A percentile compares a stretch with the other conserved stretches of the same genome.
These are phyloP conservation scores for Candida ulmi DNA, from an alignment of 805 yeast species.

Conservation along the genomic window DNA sequence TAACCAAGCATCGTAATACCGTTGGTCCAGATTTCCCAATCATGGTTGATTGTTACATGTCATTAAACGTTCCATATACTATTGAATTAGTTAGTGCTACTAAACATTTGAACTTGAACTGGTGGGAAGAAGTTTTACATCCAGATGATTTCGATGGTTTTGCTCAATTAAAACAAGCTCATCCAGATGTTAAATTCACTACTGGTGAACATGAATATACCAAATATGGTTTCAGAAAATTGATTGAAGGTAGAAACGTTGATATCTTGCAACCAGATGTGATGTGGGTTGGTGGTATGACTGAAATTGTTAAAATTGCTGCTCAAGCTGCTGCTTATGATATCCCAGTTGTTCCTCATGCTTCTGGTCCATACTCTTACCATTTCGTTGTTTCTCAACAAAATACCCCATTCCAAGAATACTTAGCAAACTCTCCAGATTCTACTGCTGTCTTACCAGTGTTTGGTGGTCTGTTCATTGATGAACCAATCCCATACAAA, in stretches of 20 bases:
- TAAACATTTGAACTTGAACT: slow-evolving; percentile 40
- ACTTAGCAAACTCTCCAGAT: slow-evolving; percentile 45
- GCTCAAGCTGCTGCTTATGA: slow-evolving; percentile 49
- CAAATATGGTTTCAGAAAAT: slow-evolving; percentile 44
- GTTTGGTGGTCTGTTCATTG: slow-evolving; percentile 39
- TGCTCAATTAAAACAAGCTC: slow-evolving; percentile 39
- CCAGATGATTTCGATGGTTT: slow-evolving; percentile 48
- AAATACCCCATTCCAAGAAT: slow-evolving; percentile 49
- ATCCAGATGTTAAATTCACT: slow-evolving; percentile 42
- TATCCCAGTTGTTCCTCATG: slow-evolving; percentile 49
- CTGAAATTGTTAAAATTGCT: slow-evolving; percentile 40
- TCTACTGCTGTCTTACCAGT: slow-evolving; percentile 39
- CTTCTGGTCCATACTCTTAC: slow-evolving; percentile 48
- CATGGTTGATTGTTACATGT: slow-evolving; percentile 51
- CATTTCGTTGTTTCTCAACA: slow-evolving; percentile 44
- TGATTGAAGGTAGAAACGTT: slow-evolving; percentile 42
- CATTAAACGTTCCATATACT: slow-evolving; percentile 41
- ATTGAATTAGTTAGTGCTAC: slow-evolving; percentile 41
- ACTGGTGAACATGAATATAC: slow-evolving; percentile 52
- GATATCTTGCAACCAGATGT: slow-evolving; percentile 47
- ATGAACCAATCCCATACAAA: slow-evolving; percentile 42
- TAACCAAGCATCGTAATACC: slow-evolving; percentile 36
- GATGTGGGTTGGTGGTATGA: slow-evolving; percentile 51
- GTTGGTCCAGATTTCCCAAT: slow-evolving; percentile 49
- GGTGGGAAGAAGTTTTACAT: slow-evolving; percentile 48